phyloP scores from a whole-genome alignment of 306 rosid species.

The Dalbergia cochinchinensis region DNA sequence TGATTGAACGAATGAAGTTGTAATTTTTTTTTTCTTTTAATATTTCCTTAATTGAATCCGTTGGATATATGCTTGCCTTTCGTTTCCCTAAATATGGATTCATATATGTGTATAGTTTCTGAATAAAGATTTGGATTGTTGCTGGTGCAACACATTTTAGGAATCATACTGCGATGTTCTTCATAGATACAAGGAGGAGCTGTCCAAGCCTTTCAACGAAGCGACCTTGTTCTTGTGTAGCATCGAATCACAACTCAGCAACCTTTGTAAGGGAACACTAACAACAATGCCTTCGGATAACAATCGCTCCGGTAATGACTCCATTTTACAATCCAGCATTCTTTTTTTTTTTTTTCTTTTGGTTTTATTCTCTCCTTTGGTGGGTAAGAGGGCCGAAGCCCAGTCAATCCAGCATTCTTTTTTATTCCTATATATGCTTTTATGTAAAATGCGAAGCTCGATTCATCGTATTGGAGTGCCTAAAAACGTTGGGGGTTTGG shows the following conservation, averaged over 20 bases:
- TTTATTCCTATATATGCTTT: not conserved
- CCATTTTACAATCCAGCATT: not conserved
- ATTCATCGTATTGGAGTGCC: not conserved
- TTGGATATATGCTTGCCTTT: not conserved
- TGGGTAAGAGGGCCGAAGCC: no score
- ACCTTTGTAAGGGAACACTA: slow-evolving; percentile 72
- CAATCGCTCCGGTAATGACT: slow-evolving; percentile 54
- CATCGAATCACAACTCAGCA: slow-evolving; percentile 71
- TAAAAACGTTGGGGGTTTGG: not conserved
- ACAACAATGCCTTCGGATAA: slow-evolving; percentile 41
- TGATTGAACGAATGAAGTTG: not conserved
- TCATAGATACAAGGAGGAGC: slow-evolving; percentile 69
- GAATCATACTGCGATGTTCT: slow-evolving; percentile 76
- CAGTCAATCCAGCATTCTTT: not conserved
- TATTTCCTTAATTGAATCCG: not conserved
- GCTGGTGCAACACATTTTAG: slow-evolving; percentile 47
- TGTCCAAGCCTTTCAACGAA: slow-evolving; percentile 75
- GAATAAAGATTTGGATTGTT: not conserved
- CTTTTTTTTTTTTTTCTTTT: not conserved
- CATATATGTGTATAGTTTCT: not conserved
- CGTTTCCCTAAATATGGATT: no score
- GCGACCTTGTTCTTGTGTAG: slow-evolving; percentile 68
- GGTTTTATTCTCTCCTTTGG: no score
- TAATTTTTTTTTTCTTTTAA: no score
- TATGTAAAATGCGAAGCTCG: not conserved